A percentile compares a stretch with the other conserved stretches of the same genome.
These are phyloP conservation scores for Fusarium sp. DNA, from an alignment of 2,329 filamentous ascomycete species.

Conservation along the genomic window DNA sequence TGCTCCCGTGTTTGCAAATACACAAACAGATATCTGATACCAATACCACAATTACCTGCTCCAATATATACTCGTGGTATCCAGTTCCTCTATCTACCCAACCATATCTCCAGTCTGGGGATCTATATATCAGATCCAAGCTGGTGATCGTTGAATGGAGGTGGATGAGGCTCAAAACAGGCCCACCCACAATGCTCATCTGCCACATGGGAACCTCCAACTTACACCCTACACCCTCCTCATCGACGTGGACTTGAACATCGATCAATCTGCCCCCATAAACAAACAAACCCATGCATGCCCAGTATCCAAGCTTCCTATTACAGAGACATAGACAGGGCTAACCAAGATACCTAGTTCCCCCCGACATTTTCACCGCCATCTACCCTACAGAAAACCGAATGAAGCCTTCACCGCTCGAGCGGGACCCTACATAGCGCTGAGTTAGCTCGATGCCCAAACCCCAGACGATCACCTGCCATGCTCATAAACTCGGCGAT, in stretches of 20 bases:
- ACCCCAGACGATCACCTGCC: slow-evolving; percentile 46
- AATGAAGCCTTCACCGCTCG: slow-evolving; percentile 45
- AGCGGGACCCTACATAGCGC: slow-evolving; percentile 35
- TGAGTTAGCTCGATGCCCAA: slow-evolving; percentile 41
- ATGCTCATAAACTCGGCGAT: slow-evolving; percentile 34
- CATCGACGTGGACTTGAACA: background rate
- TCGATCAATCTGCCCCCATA: background rate
- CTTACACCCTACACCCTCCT: background rate
- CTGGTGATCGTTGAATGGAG: background rate
- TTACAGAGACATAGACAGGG: slow-evolving; percentile 31
- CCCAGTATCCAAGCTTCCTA: slow-evolving; percentile 14
- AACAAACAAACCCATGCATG: slow-evolving; percentile 1
- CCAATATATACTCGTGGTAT: background rate
- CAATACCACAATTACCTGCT: background rate
- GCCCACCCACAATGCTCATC: slow-evolving; percentile 2
- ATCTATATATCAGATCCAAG: background rate
- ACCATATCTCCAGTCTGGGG: background rate
- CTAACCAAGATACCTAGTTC: slow-evolving; percentile 11
- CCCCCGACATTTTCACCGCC: slow-evolving; percentile 44
- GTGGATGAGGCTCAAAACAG: slow-evolving; percentile 31
- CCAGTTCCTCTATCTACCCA: background rate
- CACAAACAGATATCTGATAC: background rate
- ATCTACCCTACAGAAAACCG: slow-evolving; percentile 44
- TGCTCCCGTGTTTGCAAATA: background rate
- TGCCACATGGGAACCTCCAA: slow-evolving; percentile 11